These are phyloP conservation scores for Scorias spongiosa DNA, from an alignment of 2,329 filamentous ascomycete species.

Conservation along the genomic window DNA sequence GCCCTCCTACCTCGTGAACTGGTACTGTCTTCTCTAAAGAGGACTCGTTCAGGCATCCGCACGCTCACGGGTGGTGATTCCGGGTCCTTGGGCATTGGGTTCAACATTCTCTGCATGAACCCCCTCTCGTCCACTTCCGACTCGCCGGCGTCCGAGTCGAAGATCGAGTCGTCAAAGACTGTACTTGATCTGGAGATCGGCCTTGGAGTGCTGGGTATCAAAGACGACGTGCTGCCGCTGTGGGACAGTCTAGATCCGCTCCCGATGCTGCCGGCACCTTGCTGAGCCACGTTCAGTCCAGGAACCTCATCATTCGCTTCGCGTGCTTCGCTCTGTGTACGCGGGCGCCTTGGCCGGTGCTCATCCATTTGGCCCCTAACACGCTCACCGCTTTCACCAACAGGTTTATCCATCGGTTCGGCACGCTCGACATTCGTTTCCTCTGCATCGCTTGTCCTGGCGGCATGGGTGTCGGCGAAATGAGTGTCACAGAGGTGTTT, in stretches of 20 bases:
- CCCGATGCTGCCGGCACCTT: constrained; percentile 11
- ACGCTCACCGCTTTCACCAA: constrained; percentile 28
- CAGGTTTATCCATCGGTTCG: constrained; percentile 36
- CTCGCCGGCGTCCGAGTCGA: constrained; percentile 25
- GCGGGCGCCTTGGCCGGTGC: constrained; percentile 16
- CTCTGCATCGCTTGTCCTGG: constrained; percentile 50
- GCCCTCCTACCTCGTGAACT: constrained; percentile 1
- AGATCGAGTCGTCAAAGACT: constrained; percentile 34
- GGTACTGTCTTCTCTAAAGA: constrained; percentile 1
- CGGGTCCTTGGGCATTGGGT: constrained; percentile 12
- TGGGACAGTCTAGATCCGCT: constrained; percentile 6
- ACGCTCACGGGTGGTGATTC: constrained; percentile 8
- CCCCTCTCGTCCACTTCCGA: constrained; percentile 25
- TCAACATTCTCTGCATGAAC: constrained; percentile 14
- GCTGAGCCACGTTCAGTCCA: constrained; percentile 22
- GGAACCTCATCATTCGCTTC: constrained; percentile 29
- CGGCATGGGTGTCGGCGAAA: constrained; percentile 61
- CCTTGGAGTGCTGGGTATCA: constrained; percentile 1
- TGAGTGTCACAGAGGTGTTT: constrained; percentile 92
- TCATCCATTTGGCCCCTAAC: constrained; percentile 25
- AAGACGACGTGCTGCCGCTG: constrained; percentile 2
- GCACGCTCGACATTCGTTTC: constrained; percentile 56
- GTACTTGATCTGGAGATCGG: constrained; percentile 20
- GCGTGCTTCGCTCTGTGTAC: constrained; percentile 32
- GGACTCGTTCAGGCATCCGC: background rate